Evolutionary conservation across 108 stramenopile species (phyloP).

Genomic region (Chaetoceros muelleri): DNA sequence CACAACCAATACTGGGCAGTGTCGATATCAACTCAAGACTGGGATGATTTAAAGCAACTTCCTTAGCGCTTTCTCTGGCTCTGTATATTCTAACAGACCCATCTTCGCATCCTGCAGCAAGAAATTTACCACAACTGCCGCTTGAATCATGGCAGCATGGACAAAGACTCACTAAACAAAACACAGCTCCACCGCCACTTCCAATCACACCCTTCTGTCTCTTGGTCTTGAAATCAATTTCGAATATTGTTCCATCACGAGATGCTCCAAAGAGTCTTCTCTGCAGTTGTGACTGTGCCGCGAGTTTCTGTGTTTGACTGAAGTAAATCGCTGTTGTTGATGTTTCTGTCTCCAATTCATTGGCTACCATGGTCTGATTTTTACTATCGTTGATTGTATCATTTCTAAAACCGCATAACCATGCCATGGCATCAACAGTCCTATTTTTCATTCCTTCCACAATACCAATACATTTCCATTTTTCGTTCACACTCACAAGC

Average conservation of each 20-base stretch:
- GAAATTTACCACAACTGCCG: constrained; percentile 4
- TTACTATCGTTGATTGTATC: neutral
- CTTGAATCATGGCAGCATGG: constrained; percentile 1
- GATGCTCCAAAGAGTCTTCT: constrained; percentile 54
- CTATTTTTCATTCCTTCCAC: constrained; percentile 27
- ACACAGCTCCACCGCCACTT: constrained; percentile 73
- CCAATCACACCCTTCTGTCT: constrained; percentile 34
- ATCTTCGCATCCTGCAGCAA: constrained; percentile 59
- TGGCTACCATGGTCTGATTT: neutral
- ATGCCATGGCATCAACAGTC: constrained; percentile 38
- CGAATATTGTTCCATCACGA: constrained; percentile 69
- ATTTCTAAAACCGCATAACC: constrained; percentile 23
- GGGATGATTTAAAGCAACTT: constrained; percentile 5
- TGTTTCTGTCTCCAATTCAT: constrained; percentile 1
- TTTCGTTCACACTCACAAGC: constrained; percentile 34
- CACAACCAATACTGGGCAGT: constrained; percentile 60
- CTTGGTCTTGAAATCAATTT: constrained; percentile 46
- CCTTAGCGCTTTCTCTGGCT: constrained; percentile 5
- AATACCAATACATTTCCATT: constrained; percentile 38
- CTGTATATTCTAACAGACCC: constrained; percentile 73
- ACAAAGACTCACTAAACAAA: constrained; percentile 41
- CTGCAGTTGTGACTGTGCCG: constrained; percentile 4
- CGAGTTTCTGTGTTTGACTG: constrained; percentile 9
- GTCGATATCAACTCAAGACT: constrained; percentile 52
- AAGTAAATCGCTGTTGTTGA: neutral